Conservation (phyloP, 306 rosid genomes). For the Fragaria ananassa region DNA sequence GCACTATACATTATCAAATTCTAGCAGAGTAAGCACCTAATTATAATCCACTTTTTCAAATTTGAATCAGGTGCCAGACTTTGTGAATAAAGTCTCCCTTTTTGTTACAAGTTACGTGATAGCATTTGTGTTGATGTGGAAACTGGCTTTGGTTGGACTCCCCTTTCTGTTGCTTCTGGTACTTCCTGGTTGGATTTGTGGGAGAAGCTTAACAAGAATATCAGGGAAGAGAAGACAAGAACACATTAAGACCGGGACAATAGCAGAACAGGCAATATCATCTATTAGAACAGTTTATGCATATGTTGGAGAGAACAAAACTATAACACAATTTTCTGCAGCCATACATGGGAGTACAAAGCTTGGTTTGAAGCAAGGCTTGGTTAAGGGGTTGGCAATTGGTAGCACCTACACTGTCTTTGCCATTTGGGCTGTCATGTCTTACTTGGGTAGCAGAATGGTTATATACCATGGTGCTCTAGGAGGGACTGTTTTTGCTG, state of each 20-base stretch:
- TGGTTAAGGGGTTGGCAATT: constrained; percentile 25
- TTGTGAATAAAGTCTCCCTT: not conserved
- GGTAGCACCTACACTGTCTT: constrained; percentile 15
- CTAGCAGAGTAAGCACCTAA: not conserved
- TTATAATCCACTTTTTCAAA: not conserved
- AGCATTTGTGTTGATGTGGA: constrained; percentile 24
- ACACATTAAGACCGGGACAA: constrained; percentile 10
- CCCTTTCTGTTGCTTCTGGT: constrained; percentile 18
- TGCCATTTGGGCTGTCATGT: constrained; percentile 1
- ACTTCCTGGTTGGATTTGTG: constrained; percentile 23
- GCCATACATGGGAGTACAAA: constrained; percentile 7
- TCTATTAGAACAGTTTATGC: constrained; percentile 23
- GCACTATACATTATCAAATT: not conserved
- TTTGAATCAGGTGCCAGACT: constrained; percentile 17
- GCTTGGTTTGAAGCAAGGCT: constrained; percentile 20
- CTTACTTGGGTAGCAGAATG: constrained; percentile 17
- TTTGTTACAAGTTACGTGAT: constrained; percentile 12
- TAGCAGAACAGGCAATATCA: constrained; percentile 26
- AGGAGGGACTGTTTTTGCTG: constrained; percentile 27
- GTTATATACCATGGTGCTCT: constrained; percentile 12
- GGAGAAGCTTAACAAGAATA: constrained; percentile 12
- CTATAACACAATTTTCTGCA: not conserved
- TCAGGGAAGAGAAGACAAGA: constrained; percentile 17
- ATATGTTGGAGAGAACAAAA: constrained; percentile 15
- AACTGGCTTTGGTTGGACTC: constrained; percentile 8